A percentile compares a stretch with the other conserved stretches of the same genome.
Conservation (phyloP, 2,329 filamentous ascomycete genomes). For the Trichoderma sp. region DNA sequence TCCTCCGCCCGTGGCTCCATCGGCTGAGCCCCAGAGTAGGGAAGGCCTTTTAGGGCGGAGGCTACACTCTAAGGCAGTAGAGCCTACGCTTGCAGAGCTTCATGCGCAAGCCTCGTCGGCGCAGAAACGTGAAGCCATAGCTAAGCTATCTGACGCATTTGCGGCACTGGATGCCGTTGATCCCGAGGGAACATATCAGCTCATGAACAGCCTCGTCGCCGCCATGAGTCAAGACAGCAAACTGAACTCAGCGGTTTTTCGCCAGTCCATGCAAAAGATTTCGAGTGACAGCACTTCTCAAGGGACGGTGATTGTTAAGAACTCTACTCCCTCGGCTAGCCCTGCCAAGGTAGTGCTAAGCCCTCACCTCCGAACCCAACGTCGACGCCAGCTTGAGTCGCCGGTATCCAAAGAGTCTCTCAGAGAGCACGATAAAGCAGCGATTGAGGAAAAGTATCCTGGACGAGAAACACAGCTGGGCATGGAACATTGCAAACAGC, state of each 20-base stretch:
- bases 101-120: constrained; percentile 74
- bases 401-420: constrained; percentile 50
- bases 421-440: constrained; percentile 54
- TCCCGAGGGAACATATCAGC: constrained; percentile 85
- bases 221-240: constrained; percentile 71
- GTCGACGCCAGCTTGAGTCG: constrained; percentile 62
- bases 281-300: constrained; percentile 53
- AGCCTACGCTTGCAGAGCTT: constrained; percentile 81
- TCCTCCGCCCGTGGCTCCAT: constrained; percentile 51
- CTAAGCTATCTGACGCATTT: constrained; percentile 83
- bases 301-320: constrained; percentile 63
- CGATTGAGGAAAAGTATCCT: constrained; percentile 58
- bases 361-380: constrained; percentile 80
- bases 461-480: constrained; percentile 63
- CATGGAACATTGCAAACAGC: constrained; percentile 89
- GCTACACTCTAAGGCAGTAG: constrained; percentile 79
- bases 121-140: constrained; percentile 79
- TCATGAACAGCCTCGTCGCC: constrained; percentile 78
- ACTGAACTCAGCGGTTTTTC: constrained; percentile 57
- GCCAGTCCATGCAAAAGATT: constrained; percentile 46
- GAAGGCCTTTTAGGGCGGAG: constrained; percentile 82
- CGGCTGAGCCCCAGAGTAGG: constrained; percentile 68
- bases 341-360: constrained; percentile 73
- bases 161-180: constrained; percentile 82
- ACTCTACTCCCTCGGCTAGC: constrained; percentile 49